Evolutionary conservation across 805 yeast genomes (phyloP), one percentile per base, ranked within the genome.

Genomic region (Cyberlindnera americana): DNA sequence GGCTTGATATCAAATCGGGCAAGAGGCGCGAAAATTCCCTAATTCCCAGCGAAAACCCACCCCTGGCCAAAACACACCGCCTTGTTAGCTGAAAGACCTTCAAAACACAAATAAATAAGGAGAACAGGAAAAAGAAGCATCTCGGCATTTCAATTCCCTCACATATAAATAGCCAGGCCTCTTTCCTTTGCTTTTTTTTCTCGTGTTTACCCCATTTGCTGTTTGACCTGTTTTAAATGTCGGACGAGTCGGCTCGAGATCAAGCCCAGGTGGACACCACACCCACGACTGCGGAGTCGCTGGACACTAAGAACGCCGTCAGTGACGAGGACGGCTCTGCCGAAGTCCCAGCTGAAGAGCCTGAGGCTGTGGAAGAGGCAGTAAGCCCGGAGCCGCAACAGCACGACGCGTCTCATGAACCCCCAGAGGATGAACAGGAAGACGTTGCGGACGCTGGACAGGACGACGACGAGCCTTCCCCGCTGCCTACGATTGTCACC

Each of bases 381-480:
- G 30, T 14, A 27, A n/a, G n/a, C n/a, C n/a, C n/a, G n/a, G 23
- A 25, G 8, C 33, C 19, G 21, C 7, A 35, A 14, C 35, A 26
- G 27, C 25, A 25, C n/a, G 25, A 31, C 19, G 16, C 40, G 14
- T 8, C 29, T 17, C 23, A 26, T 6, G 31, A 38, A 16, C 27
- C 35, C 14, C 21, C 30, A 26, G 40, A 33, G n/a, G 46, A 43
- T 11, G 43, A 42, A 13, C 39, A 40, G 19, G 51, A 49, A 30
- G 54, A 50, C 33, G 45, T 42, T 29, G 44, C 46, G 4, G 57
- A 53, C 24, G 42, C 44, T 19, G 52, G 43, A 13, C 43, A 43
- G 8, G 14, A 37, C 10, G 14, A 33, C 11, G 44, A 44, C 27
- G 37, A 38, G 11, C 48, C 53, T 18, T 35, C 51, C 1, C 50